Evolutionary conservation across 2,329 filamentous ascomycete species (phyloP).

Genomic region (Trichoderma sp.): DNA sequence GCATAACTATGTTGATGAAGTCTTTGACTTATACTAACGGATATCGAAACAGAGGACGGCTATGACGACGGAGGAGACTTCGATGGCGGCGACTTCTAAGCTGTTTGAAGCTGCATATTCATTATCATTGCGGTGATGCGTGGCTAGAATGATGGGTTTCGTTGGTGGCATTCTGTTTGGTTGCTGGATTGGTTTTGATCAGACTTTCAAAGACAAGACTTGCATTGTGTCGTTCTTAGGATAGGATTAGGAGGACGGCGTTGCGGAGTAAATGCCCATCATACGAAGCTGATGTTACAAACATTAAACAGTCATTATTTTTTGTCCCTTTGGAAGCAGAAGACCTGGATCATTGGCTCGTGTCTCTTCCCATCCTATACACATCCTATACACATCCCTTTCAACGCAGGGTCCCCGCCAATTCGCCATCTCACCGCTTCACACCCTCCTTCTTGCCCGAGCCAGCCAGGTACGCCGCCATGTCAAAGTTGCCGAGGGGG

Average conservation of each 20-base stretch:
- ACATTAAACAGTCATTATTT: not conserved
- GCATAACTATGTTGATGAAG: not conserved
- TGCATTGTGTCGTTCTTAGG: not conserved
- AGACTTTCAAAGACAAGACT: conserved; percentile 11
- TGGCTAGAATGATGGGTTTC: not conserved
- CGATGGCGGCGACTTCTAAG: conserved; percentile 29
- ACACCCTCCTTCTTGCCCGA: conserved; percentile 48
- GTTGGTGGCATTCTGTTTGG: conserved; percentile 3
- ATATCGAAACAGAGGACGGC: conserved; percentile 34
- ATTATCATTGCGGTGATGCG: not conserved
- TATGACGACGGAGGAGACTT: conserved; percentile 37
- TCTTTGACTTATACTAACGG: not conserved
- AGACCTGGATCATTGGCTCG: not conserved
- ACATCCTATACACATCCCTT: no score
- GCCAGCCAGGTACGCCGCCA: conserved; percentile 65
- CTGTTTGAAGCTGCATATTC: not conserved
- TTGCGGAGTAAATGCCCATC: conserved; percentile 13
- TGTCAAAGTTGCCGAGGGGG: conserved; percentile 60
- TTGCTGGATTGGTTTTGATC: not conserved
- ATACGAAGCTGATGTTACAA: conserved; percentile 12
- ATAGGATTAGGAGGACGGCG: conserved; percentile 18
- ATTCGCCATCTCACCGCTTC: conserved; percentile 5
- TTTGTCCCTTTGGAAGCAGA: not conserved
- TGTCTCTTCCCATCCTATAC: not conserved
- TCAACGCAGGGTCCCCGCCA: not conserved